phyloP scores from a whole-genome alignment of 805 yeast species.

The Lipomyces orientalis region DNA sequence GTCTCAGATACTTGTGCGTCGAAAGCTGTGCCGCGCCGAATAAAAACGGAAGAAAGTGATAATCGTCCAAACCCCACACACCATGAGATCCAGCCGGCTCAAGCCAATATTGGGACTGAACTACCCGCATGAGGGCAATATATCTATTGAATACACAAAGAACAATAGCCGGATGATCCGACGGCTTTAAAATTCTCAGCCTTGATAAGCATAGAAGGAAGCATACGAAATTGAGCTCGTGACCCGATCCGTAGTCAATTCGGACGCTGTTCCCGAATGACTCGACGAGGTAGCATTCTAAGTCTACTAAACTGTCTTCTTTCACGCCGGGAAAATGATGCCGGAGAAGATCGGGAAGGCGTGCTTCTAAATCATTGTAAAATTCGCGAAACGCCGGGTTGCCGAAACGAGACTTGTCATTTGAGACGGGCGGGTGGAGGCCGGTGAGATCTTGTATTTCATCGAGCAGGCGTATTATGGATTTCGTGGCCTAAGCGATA shows the following conservation, averaged over 20 bases:
- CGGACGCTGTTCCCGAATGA: constrained; percentile 85
- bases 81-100: constrained; percentile 99
- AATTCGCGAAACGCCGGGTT: constrained; percentile 86
- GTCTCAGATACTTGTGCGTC: constrained; percentile 68
- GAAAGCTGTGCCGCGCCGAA: constrained; percentile 86
- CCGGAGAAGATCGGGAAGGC: not conserved
- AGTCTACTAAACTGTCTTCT: constrained; percentile 47
- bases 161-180: constrained; percentile 53
- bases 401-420: constrained; percentile 82
- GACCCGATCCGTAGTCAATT: constrained; percentile 98
- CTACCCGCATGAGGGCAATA: constrained; percentile 68
- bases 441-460: constrained; percentile 54
- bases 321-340: constrained; percentile 25
- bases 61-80: constrained; percentile 98
- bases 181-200: constrained; percentile 17
- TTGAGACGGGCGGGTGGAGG: constrained; percentile 69
- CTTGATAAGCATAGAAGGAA: constrained; percentile 60
- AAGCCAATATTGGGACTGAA: constrained; percentile 77
- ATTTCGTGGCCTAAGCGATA: not conserved
- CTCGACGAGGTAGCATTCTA: constrained; percentile 64
- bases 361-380: constrained; percentile 63
- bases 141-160: constrained; percentile 72
- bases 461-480: constrained; percentile 50
- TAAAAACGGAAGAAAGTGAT: constrained; percentile 84
- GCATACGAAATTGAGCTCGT: constrained; percentile 82